Percentiles rank a stretch among this genome's conserved stretches.
These are phyloP conservation scores for Pyrenophora teres DNA, from an alignment of 2,329 filamentous ascomycete genomes.

Conservation along the genomic window DNA sequence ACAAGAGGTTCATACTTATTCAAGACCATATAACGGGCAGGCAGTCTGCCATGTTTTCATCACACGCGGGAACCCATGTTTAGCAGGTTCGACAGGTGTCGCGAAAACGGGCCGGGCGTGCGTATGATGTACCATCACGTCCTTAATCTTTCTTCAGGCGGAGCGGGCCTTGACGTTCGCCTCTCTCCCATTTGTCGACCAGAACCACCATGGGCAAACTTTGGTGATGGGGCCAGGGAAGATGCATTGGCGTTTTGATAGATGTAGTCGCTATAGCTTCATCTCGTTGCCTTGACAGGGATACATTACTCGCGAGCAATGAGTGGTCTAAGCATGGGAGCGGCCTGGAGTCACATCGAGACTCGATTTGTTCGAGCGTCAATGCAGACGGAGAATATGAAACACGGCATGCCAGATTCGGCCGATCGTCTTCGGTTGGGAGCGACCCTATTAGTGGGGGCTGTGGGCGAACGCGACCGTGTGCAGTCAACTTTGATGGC, in stretches of 20 bases:
- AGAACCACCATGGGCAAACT: not conserved
- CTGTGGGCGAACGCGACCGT: conserved; percentile 12
- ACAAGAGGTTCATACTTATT: conserved; percentile 6
- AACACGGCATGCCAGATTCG: conserved; percentile 5
- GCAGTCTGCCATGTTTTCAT: not conserved
- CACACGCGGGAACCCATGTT: conserved; percentile 7
- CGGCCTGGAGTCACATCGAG: conserved; percentile 8
- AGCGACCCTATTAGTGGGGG: conserved; percentile 1
- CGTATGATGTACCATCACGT: conserved; percentile 2
- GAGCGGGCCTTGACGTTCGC: not conserved
- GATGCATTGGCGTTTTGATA: not conserved
- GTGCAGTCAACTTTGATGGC: conserved; percentile 1
- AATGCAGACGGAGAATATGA: conserved; percentile 9
- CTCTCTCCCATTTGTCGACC: not conserved
- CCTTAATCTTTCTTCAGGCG: conserved; percentile 3
- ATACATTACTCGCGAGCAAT: conserved; percentile 2
- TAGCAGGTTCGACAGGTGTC: conserved; percentile 12
- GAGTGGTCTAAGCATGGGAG: conserved; percentile 1
- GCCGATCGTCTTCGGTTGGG: conserved; percentile 5
- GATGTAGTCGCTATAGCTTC: conserved; percentile 1
- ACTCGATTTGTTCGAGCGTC: conserved; percentile 10
- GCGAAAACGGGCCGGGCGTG: conserved; percentile 1
- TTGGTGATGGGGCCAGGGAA: not conserved
- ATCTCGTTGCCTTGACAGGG: not conserved
- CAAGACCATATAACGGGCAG: not conserved